Evolutionary conservation across 495 filamentous ascomycete genomes (phyloP).

Genomic region (Symbiotaphrina buchneri): DNA sequence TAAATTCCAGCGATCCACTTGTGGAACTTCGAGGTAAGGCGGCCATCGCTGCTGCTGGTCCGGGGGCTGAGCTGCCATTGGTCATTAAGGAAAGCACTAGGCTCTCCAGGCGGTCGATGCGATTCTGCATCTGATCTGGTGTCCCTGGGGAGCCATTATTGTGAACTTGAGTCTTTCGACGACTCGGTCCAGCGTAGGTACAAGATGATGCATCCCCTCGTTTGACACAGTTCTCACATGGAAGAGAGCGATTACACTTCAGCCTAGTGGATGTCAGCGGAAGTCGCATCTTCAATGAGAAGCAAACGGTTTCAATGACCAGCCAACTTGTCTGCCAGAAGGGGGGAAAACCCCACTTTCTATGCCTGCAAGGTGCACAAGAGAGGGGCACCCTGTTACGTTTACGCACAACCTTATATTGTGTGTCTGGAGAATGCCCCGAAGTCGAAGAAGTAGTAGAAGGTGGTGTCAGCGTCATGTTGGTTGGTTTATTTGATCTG

Average conservation of each 20-base stretch:
- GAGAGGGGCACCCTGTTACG: conserved; percentile 87
- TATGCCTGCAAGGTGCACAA: conserved; percentile 77
- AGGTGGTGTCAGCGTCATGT: conserved; percentile 85
- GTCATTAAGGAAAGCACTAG: conserved; percentile 93
- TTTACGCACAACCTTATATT: conserved; percentile 79
- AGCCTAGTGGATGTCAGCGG: conserved; percentile 23
- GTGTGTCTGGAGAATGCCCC: conserved; percentile 60
- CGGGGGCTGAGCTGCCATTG: conserved; percentile 39
- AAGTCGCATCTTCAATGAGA: conserved; percentile 12
- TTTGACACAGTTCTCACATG: conserved; percentile 92
- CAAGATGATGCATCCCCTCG: conserved; percentile 66
- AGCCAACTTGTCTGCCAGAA: conserved; percentile 5
- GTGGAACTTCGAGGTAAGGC: conserved; percentile 39
- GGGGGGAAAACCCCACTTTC: conserved; percentile 48
- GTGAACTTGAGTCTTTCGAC: conserved; percentile 54
- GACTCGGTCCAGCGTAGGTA: conserved; percentile 64
- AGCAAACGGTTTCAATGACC: conserved; percentile 7
- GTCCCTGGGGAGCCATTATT: conserved; percentile 31
- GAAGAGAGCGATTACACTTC: conserved; percentile 84
- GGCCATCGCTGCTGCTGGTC: conserved; percentile 36
- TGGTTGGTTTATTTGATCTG: too few relatives aligned
- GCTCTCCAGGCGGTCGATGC: conserved; percentile 91
- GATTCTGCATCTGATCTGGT: conserved; percentile 96
- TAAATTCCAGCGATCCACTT: conserved; percentile 16
- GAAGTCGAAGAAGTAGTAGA: conserved; percentile 57